Percentiles rank a stretch among this genome's conserved stretches.
Evolutionary conservation across 805 yeast genomes (phyloP).

Genomic region (Sugiyamaella boreocaroliniensis): DNA sequence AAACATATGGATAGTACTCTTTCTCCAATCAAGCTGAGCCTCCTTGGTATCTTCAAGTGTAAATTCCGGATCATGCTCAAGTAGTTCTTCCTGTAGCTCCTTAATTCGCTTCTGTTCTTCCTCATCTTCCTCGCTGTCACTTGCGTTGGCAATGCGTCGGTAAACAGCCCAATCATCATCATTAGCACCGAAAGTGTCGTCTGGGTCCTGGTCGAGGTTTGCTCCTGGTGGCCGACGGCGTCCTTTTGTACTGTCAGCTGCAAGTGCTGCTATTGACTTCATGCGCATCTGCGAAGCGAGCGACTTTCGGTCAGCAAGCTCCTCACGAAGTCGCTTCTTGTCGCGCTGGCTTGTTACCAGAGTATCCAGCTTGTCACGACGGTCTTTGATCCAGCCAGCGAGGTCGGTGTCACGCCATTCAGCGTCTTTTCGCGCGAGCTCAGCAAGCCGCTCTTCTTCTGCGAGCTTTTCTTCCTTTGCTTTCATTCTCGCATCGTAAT

Average conservation of each 20-base stretch:
- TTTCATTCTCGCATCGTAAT: constrained; percentile 79
- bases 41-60: constrained; percentile 66
- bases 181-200: constrained; percentile 89
- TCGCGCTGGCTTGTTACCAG: constrained; percentile 62
- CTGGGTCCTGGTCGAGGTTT: constrained; percentile 71
- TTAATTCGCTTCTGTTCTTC: constrained; percentile 43
- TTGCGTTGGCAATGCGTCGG: constrained; percentile 68
- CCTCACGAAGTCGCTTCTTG: constrained; percentile 61
- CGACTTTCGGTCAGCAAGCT: constrained; percentile 81
- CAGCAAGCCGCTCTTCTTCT: constrained; percentile 54
- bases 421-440: constrained; percentile 56
- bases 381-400: constrained; percentile 69
- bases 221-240: constrained; percentile 21
- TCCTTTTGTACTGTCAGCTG: constrained; percentile 46
- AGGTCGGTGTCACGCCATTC: constrained; percentile 74
- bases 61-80: constrained; percentile 80
- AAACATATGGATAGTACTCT: constrained; percentile 71
- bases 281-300: constrained; percentile 86
- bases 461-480: constrained; percentile 71
- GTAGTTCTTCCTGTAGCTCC: constrained; percentile 60
- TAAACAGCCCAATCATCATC: constrained; percentile 95
- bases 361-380: constrained; percentile 52
- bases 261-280: constrained; percentile 84
- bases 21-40: constrained; percentile 80
- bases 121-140: constrained; percentile 75